phyloP scores from a whole-genome alignment of 2,329 filamentous ascomycete species.

The Phaeosphaeriaceae sp. region DNA sequence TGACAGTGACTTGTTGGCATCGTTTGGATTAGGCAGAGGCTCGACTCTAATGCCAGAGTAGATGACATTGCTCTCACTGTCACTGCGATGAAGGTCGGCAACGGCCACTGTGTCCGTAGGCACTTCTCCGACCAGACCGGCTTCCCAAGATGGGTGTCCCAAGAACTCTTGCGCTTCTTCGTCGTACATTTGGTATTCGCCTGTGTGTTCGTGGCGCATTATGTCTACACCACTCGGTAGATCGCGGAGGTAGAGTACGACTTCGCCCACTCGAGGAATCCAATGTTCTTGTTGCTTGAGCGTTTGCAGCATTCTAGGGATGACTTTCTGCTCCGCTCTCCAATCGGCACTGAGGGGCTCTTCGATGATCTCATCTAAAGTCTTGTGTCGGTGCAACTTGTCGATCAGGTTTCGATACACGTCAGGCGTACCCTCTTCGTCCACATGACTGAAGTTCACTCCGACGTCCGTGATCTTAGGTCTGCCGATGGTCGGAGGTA shows the following conservation, averaged over 20 bases:
- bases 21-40: slow-evolving; percentile 60
- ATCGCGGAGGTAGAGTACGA: slow-evolving; percentile 61
- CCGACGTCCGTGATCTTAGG: slow-evolving; percentile 27
- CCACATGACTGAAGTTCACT: slow-evolving; percentile 38
- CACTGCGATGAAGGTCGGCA: slow-evolving; percentile 55
- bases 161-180: slow-evolving; percentile 34
- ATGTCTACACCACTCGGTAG: slow-evolving; percentile 38
- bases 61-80: slow-evolving; percentile 53
- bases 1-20: slow-evolving; percentile 58
- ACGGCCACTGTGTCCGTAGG: slow-evolving; percentile 53
- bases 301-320: slow-evolving; percentile 52
- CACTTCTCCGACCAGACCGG: slow-evolving; percentile 62
- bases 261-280: slow-evolving; percentile 62
- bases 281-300: slow-evolving; percentile 57
- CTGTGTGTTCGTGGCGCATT: slow-evolving; percentile 29
- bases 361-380: slow-evolving; percentile 54
- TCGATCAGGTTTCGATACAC: slow-evolving; percentile 59
- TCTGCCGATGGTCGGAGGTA: slow-evolving; percentile 19
- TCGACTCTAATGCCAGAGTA: slow-evolving; percentile 65
- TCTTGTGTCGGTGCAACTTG: slow-evolving; percentile 52
- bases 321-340: slow-evolving; percentile 56
- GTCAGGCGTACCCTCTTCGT: slow-evolving; percentile 63
- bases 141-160: slow-evolving; percentile 61
- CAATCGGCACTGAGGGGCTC: slow-evolving; percentile 64
- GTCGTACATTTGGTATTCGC: slow-evolving; percentile 33